Base-by-base conservation (phyloP, 2,329 filamentous ascomycete species). In the Lachnellula occidentalis region DNA sequence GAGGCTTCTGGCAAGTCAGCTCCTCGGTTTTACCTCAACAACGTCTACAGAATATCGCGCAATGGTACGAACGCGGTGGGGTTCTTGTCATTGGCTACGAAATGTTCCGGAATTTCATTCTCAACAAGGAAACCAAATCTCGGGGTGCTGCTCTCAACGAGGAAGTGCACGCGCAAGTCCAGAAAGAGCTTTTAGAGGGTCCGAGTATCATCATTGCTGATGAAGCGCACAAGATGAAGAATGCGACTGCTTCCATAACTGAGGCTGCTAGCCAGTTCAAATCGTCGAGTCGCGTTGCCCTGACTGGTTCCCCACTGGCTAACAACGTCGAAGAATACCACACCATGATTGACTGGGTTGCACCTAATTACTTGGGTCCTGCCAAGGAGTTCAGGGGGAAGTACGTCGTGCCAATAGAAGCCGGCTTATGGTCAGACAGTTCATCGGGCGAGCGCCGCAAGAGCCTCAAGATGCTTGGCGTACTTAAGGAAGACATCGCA, bases 271-370 rank as follows among this genome's bases (percentile, higher is more conserved):
- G 73, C 1, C 69, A 73, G 11, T 86, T 96, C 66, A 76, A 69
- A 56, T 88, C 90, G 0, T 80, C 74, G 51, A 85, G 79, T 56
- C 83, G 91, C 11, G 88, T 96, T 60, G 92, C 90, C 5, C 75
- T 96, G 58, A 95, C 91, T 0, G 92, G 91, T 0, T 92, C 91
- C 0, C 92, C 92, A 0, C 74, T 96, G 50, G 85, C 88, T 4
- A 96, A 96, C 66, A 88, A 90, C 50, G 82, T 96, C 0, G 74
- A 80, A 27, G 92, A 96, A 64, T 95, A 95, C 66, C 90, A 86
- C 66, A 74, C 84, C n/a, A 89, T 95, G 82, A 86, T 96, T 55
- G 81, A 92, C 59, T 96, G 90, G 90, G 83, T 94, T 49, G 85
- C 89, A 1, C 88, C 88, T 0, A 82, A 82, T 22, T 96, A 89